A percentile compares a stretch with the other conserved stretches of the same genome.
phyloP scores from a whole-genome alignment of 306 rosid species.

The Ormosia semicastrata region DNA sequence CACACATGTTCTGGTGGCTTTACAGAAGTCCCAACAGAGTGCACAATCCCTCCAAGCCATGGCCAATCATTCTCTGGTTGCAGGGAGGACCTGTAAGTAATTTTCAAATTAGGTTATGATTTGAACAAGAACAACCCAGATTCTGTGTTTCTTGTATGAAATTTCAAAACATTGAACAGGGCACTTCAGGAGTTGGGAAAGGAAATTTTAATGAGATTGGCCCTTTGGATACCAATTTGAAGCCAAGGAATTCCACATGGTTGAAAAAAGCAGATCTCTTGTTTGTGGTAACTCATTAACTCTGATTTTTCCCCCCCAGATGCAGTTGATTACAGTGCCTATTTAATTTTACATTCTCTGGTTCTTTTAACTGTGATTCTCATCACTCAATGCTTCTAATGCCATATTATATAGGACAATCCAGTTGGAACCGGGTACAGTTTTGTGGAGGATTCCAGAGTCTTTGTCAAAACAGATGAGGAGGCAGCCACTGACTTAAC shows the following conservation, averaged over 20 bases:
- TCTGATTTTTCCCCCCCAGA: not conserved
- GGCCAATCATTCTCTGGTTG: slow-evolving; percentile 96
- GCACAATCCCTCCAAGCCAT: slow-evolving; percentile 69
- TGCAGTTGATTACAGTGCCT: not conserved
- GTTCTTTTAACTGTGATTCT: slow-evolving; percentile 3
- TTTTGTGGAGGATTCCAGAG: slow-evolving; percentile 57
- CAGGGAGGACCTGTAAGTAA: slow-evolving; percentile 95
- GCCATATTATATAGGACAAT: slow-evolving; percentile 53
- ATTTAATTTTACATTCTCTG: not conserved
- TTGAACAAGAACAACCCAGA: not conserved
- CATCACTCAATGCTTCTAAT: not conserved
- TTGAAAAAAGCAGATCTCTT: slow-evolving; percentile 68
- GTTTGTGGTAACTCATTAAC: slow-evolving; percentile 56
- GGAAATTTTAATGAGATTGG: slow-evolving; percentile 88
- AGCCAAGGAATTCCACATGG: slow-evolving; percentile 79
- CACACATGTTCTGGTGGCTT: slow-evolving; percentile 98
- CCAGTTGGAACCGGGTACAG: slow-evolving; percentile 96
- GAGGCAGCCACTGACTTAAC: slow-evolving; percentile 82
- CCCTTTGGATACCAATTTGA: slow-evolving; percentile 67
- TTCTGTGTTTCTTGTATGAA: not conserved
- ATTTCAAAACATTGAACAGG: slow-evolving; percentile 40
- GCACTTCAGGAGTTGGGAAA: slow-evolving; percentile 85
- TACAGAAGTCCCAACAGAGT: slow-evolving; percentile 84
- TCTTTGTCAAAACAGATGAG: slow-evolving; percentile 63
- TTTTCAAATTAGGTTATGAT: not conserved